Conservation (phyloP, 371 early-diverging fungal species). For the Saksenaea vasiformis region DNA sequence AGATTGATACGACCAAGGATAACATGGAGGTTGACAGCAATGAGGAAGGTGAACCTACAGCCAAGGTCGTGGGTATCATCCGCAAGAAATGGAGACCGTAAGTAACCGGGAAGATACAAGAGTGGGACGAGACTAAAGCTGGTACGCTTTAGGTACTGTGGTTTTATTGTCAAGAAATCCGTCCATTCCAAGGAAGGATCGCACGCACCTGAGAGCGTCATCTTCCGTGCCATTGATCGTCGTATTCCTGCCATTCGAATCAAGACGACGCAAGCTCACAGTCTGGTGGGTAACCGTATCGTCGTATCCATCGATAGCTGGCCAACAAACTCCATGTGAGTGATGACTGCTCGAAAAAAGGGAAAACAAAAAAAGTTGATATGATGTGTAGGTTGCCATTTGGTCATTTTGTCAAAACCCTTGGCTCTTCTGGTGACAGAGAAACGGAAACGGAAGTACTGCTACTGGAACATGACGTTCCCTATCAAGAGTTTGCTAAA, state of each 20-base stretch:
- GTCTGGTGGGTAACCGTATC: slow-evolving; percentile 79
- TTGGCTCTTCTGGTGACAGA: slow-evolving; percentile 92
- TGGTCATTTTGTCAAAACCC: slow-evolving; percentile 91
- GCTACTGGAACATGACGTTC: slow-evolving; percentile 94
- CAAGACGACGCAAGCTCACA: slow-evolving; percentile 84
- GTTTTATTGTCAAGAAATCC: slow-evolving; percentile 82
- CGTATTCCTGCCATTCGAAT: slow-evolving; percentile 91
- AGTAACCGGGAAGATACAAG: neutral
- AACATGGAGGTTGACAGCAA: slow-evolving; percentile 26
- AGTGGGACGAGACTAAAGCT: neutral
- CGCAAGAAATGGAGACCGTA: slow-evolving; percentile 92
- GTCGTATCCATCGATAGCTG: slow-evolving; percentile 92
- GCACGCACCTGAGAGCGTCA: slow-evolving; percentile 53
- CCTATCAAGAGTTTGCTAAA: slow-evolving; percentile 88
- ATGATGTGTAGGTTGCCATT: slow-evolving; percentile 56
- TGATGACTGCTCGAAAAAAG: neutral
- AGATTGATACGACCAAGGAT: slow-evolving; percentile 26
- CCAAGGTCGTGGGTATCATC: slow-evolving; percentile 89
- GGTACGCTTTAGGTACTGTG: slow-evolving; percentile 64
- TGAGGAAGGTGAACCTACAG: slow-evolving; percentile 68
- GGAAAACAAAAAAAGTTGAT: neutral
- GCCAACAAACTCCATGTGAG: slow-evolving; percentile 73
- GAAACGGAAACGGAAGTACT: slow-evolving; percentile 95
- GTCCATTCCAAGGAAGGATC: slow-evolving; percentile 57
- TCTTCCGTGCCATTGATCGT: slow-evolving; percentile 89